phyloP scores from a whole-genome alignment of 1,284 basidiomycete genomes.

The Moesziomyces antarcticus region DNA sequence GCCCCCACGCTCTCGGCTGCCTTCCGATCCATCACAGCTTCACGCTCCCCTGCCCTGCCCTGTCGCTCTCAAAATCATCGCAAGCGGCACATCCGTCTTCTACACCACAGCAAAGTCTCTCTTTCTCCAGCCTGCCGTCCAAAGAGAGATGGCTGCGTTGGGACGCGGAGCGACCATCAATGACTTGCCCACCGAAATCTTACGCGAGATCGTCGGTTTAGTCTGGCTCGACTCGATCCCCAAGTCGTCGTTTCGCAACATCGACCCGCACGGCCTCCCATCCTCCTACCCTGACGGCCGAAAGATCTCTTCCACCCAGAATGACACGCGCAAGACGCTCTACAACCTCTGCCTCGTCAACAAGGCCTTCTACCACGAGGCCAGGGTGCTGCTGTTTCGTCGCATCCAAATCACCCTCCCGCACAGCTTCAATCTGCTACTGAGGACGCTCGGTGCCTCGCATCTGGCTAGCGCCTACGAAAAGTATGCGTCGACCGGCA shows the following conservation, averaged over 20 bases:
- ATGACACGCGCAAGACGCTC: slow-evolving; percentile 56
- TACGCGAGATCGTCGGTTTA: slow-evolving; percentile 55
- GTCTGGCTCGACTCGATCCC: slow-evolving; percentile 62
- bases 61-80: neutral
- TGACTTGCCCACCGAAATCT: slow-evolving; percentile 57
- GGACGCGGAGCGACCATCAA: slow-evolving; percentile 36
- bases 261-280: slow-evolving; percentile 63
- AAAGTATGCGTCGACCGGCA: slow-evolving; percentile 44
- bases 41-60: too few relatives aligned
- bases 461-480: slow-evolving; percentile 61
- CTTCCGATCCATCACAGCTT: too few relatives aligned
- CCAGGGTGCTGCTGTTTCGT: slow-evolving; percentile 62
- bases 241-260: slow-evolving; percentile 56
- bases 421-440: slow-evolving; percentile 60
- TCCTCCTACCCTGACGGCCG: slow-evolving; percentile 61
- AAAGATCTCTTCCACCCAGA: slow-evolving; percentile 55
- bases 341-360: slow-evolving; percentile 64
- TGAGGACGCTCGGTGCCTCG: slow-evolving; percentile 57
- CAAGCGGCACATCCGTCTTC: neutral
- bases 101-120: neutral
- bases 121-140: slow-evolving; percentile 1
- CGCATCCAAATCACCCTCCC: slow-evolving; percentile 65
- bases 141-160: slow-evolving; percentile 35
- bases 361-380: slow-evolving; percentile 58
- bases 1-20: too few relatives aligned